Evolutionary conservation across 2,329 filamentous ascomycete species (phyloP).

Genomic region (Achaetomium macrosporum): DNA sequence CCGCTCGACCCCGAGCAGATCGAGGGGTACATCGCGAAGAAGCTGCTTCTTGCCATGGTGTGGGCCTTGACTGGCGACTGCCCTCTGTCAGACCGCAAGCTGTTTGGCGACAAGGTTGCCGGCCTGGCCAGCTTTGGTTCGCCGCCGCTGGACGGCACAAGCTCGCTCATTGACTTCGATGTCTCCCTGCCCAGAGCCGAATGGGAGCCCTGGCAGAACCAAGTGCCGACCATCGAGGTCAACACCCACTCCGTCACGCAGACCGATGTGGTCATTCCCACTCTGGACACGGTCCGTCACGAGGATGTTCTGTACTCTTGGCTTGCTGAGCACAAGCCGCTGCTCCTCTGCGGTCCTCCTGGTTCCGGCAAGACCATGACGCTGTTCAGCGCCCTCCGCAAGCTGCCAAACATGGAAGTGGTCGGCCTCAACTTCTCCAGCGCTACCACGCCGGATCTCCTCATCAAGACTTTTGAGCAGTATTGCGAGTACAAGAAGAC

Average conservation of each 20-base stretch:
- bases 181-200: conserved; percentile 79
- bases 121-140: conserved; percentile 80
- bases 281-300: conserved; percentile 91
- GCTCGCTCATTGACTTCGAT: conserved; percentile 93
- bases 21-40: conserved; percentile 87
- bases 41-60: conserved; percentile 82
- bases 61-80: conserved; percentile 98
- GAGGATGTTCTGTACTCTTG: conserved; percentile 99
- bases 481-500: conserved; percentile 99
- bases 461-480: conserved; percentile 99
- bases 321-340: conserved; percentile 96
- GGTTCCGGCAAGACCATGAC: conserved; percentile 99
- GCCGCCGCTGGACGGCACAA: conserved; percentile 68
- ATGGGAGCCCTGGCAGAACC: conserved; percentile 90
- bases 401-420: conserved; percentile 97
- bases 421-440: conserved; percentile 99
- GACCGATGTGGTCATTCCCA: conserved; percentile 97
- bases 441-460: conserved; percentile 91
- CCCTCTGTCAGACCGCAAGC: conserved; percentile 77
- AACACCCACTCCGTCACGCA: conserved; percentile 98
- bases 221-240: conserved; percentile 91
- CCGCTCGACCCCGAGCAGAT: conserved; percentile 84
- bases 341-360: conserved; percentile 92
- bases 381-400: conserved; percentile 91
- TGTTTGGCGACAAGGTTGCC: conserved; percentile 79